Conservation (phyloP, 139 green algal species). For the Chlamydomonas schloesseri region DNA sequence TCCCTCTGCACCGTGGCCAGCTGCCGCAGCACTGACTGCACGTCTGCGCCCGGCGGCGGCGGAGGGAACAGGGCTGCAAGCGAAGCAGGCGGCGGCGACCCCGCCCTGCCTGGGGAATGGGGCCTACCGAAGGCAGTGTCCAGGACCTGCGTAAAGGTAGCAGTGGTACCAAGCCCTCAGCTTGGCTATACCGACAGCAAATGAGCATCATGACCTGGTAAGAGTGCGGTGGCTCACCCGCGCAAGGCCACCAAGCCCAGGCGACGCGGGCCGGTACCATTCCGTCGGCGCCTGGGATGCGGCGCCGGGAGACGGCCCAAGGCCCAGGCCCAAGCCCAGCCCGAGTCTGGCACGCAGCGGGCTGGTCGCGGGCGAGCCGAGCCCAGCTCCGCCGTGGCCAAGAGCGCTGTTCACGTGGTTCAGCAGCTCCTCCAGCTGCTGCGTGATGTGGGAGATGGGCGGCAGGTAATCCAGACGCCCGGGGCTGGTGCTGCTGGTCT, state of each 20-base stretch:
- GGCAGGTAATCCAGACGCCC: neutral
- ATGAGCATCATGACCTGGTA: no score
- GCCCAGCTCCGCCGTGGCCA: neutral
- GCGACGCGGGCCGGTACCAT: neutral
- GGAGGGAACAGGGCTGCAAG: neutral
- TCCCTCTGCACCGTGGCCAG: constrained; percentile 32
- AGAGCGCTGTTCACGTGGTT: neutral
- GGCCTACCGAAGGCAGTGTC: no score
- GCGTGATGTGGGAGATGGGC: neutral
- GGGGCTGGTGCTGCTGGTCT: neutral
- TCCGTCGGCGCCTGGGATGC: no score
- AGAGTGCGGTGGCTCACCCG: neutral
- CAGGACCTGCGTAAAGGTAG: no score
- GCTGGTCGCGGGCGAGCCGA: neutral
- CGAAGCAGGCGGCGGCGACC: no score
- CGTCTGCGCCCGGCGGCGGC: neutral
- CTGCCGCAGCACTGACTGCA: neutral
- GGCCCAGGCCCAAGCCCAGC: neutral
- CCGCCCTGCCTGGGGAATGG: neutral
- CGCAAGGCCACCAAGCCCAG: neutral
- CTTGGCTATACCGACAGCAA: neutral
- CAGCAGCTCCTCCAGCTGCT: constrained; percentile 28
- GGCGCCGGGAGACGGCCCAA: neutral
- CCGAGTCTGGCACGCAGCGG: neutral
- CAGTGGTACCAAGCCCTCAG: neutral